Percentiles rank a stretch among this genome's conserved stretches.
Evolutionary conservation across 108 stramenopile genomes (phyloP).

Genomic region (Cyclotella atomus): DNA sequence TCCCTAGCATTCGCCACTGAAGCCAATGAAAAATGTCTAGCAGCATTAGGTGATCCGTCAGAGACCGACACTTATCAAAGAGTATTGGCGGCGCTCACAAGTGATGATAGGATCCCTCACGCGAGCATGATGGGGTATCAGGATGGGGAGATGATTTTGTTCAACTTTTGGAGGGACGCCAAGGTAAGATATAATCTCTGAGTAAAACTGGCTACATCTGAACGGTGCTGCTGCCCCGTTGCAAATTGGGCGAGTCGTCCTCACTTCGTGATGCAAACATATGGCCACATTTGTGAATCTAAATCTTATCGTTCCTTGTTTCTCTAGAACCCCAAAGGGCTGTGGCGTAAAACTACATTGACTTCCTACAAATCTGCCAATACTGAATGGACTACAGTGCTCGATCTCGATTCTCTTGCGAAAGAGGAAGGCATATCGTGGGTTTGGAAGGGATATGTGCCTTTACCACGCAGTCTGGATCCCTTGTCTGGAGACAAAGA

Average conservation of each 20-base stretch:
- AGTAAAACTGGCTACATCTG: too few species aligned
- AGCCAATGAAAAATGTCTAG: conserved; percentile 78
- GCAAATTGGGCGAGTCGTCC: too few species aligned
- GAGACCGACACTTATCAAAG: conserved; percentile 61
- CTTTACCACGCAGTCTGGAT: conserved; percentile 66
- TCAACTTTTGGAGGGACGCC: conserved; percentile 81
- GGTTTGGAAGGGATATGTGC: conserved; percentile 86
- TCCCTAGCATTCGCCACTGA: conserved; percentile 71
- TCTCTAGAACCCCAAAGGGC: conserved; percentile 70
- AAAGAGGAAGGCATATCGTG: conserved; percentile 74
- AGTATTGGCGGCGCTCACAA: conserved; percentile 67
- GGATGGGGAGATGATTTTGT: conserved; percentile 60
- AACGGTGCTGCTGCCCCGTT: too few species aligned
- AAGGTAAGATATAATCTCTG: conserved; percentile 29
- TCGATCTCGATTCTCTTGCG: conserved; percentile 88
- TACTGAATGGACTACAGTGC: conserved; percentile 76
- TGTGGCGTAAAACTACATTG: conserved; percentile 84
- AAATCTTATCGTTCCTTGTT: too few species aligned
- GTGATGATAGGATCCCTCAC: conserved; percentile 80
- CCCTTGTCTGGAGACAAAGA: conserved; percentile 43
- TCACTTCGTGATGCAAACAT: too few species aligned
- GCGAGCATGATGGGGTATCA: conserved; percentile 66
- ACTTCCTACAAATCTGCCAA: conserved; percentile 57
- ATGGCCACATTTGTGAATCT: too few species aligned
- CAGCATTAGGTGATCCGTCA: conserved; percentile 71